Conservation (phyloP, 192 early-diverging fungal genomes). For the Pilaira anomala region DNA sequence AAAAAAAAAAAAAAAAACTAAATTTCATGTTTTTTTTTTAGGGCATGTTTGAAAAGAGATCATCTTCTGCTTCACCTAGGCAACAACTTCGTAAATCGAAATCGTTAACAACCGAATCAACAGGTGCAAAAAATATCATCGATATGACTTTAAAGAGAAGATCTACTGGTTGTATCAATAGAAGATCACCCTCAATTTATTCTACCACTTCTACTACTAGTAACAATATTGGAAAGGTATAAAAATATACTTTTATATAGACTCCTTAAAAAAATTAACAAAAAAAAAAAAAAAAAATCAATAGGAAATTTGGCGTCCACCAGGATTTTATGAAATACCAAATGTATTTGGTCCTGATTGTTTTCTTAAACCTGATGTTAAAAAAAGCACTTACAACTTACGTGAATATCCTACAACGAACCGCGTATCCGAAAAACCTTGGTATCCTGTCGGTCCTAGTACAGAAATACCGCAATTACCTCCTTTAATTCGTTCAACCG, state of each 20-base stretch:
- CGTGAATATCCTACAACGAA: conserved; percentile 9
- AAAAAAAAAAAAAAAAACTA: too few species aligned
- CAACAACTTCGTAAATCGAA: conserved; percentile 30
- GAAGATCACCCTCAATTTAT: conserved; percentile 16
- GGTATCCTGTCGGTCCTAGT: conserved; percentile 28
- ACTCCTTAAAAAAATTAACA: conserved; percentile 12
- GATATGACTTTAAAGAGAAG: conserved; percentile 33
- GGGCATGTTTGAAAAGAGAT: background rate
- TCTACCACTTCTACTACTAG: conserved; percentile 9
- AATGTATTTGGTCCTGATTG: conserved; percentile 28
- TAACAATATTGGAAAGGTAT: conserved; percentile 10
- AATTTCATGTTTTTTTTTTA: background rate
- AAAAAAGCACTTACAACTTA: conserved; percentile 6
- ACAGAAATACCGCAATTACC: conserved; percentile 29
- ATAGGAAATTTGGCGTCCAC: conserved; percentile 28
- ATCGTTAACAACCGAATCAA: conserved; percentile 21
- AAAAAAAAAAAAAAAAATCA: background rate
- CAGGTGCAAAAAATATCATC: background rate
- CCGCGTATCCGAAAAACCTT: conserved; percentile 27
- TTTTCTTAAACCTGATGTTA: conserved; percentile 27
- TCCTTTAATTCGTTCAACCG: conserved; percentile 28
- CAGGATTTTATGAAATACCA: conserved; percentile 29
- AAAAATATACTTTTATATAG: background rate
- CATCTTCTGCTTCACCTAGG: conserved; percentile 4
- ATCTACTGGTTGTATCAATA: conserved; percentile 30